Percentiles rank a stretch among this genome's conserved stretches.
Evolutionary conservation across 208 protist genomes (phyloP).

Genomic region (Crithidia sp.): DNA sequence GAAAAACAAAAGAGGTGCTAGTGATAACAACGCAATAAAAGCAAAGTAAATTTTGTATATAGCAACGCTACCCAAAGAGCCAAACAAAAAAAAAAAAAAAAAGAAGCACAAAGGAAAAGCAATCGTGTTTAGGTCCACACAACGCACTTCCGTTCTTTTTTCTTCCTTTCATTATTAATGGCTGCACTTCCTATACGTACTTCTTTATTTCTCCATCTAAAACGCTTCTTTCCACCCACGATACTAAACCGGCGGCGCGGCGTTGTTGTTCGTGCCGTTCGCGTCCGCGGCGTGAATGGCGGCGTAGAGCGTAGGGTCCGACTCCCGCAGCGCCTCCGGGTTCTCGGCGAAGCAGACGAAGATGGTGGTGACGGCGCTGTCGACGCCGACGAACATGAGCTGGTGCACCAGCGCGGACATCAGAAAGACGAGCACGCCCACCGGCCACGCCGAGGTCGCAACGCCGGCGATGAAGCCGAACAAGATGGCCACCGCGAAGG

Average conservation of each 20-base stretch:
- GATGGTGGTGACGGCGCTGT: slow-evolving; percentile 78
- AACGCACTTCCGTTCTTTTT: background rate
- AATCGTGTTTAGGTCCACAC: background rate
- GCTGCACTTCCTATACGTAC: background rate
- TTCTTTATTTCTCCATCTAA: background rate
- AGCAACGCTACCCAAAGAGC: no score
- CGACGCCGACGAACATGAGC: slow-evolving; percentile 73
- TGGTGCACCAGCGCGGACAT: slow-evolving; percentile 52
- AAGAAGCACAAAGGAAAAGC: background rate
- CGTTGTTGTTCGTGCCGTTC: slow-evolving; percentile 67
- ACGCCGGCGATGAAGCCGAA: slow-evolving; percentile 62
- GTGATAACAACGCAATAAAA: background rate
- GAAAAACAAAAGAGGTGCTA: background rate
- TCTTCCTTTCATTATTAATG: slow-evolving; percentile 2
- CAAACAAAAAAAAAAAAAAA: no score
- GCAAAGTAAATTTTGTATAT: no score
- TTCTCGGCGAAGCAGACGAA: slow-evolving; percentile 93
- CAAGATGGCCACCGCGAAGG: slow-evolving; percentile 53
- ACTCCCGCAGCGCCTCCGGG: slow-evolving; percentile 72
- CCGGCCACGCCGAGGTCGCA: slow-evolving; percentile 22
- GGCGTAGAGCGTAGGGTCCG: slow-evolving; percentile 71
- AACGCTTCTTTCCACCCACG: no score
- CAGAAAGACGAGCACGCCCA: slow-evolving; percentile 63
- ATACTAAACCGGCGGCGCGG: slow-evolving; percentile 23
- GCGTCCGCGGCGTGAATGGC: slow-evolving; percentile 57